Conservation (phyloP, 2,329 filamentous ascomycete species). For the Arthroderma sp. region DNA sequence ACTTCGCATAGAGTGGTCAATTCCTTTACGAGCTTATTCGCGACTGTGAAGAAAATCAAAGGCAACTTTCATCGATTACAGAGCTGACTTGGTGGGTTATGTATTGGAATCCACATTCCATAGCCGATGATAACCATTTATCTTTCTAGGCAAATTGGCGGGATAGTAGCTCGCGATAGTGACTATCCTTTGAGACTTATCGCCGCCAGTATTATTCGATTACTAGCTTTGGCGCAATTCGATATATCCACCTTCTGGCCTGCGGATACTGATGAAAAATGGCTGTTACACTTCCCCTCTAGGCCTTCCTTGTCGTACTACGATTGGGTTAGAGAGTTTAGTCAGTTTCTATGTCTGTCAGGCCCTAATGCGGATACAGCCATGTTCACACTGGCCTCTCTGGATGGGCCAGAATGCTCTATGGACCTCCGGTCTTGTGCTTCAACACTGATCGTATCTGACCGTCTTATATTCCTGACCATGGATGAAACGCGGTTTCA, state of each 20-base stretch:
- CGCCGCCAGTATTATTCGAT: conserved; percentile 13
- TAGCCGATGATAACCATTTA: background rate
- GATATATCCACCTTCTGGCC: conserved; percentile 3
- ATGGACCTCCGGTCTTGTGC: too few relatives aligned
- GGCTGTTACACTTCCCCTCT: background rate
- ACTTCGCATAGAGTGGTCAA: conserved; percentile 15
- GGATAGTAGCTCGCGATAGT: conserved; percentile 7
- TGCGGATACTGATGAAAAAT: background rate
- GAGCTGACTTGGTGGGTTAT: conserved; percentile 1
- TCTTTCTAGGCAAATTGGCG: conserved; percentile 6
- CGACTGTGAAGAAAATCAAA: conserved; percentile 7
- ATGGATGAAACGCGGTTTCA: too few relatives aligned
- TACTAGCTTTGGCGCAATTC: conserved; percentile 4
- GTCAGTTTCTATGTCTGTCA: too few relatives aligned
- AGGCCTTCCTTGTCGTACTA: too few relatives aligned
- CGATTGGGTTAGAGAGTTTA: too few relatives aligned
- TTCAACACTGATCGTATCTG: too few relatives aligned
- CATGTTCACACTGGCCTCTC: too few relatives aligned
- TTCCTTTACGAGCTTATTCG: conserved; percentile 14
- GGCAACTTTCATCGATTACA: background rate
- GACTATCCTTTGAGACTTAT: conserved; percentile 13
- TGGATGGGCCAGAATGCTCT: too few relatives aligned
- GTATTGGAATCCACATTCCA: background rate
- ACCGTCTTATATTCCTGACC: too few relatives aligned
- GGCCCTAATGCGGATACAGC: too few relatives aligned